A percentile compares a stretch with the other conserved stretches of the same genome.
Conservation (phyloP, 1,139 yeast genomes). For the Kodamaea derodonti region DNA sequence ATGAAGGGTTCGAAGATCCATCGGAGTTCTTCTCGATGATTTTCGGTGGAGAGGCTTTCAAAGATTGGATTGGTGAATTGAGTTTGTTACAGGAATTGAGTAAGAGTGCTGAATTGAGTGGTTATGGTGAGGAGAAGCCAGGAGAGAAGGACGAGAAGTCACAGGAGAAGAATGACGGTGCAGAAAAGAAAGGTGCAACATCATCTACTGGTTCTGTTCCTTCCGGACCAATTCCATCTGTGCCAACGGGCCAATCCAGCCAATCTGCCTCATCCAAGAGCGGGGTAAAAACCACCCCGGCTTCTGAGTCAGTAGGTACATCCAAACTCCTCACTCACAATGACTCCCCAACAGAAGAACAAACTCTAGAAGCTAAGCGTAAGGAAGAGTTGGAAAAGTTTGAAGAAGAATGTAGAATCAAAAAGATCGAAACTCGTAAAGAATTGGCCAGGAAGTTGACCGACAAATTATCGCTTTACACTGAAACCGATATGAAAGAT, state of each 20-base stretch:
- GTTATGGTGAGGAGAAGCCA: conserved; percentile 27
- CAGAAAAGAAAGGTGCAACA: conserved; percentile 4
- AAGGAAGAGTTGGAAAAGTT: conserved; percentile 68
- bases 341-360: conserved; percentile 32
- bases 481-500: conserved; percentile 75
- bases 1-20: conserved; percentile 77
- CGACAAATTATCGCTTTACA: conserved; percentile 66
- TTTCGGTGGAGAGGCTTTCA: conserved; percentile 76
- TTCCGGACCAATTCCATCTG: conserved; percentile 5
- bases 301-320: background rate
- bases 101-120: conserved; percentile 62
- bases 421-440: conserved; percentile 69
- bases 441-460: conserved; percentile 62
- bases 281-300: conserved; percentile 1
- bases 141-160: conserved; percentile 9
- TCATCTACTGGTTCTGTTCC: conserved; percentile 3
- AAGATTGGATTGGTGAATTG: conserved; percentile 80
- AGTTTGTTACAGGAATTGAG: conserved; percentile 78
- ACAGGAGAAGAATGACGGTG: conserved; percentile 1
- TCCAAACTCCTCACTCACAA: conserved; percentile 5
- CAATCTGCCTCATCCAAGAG: background rate
- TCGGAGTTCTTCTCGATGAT: conserved; percentile 66
- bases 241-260: background rate
- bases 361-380: conserved; percentile 42
- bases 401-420: conserved; percentile 72